phyloP scores from a whole-genome alignment of 1,284 basidiomycete species.

The Cystobasidium pallidum region DNA sequence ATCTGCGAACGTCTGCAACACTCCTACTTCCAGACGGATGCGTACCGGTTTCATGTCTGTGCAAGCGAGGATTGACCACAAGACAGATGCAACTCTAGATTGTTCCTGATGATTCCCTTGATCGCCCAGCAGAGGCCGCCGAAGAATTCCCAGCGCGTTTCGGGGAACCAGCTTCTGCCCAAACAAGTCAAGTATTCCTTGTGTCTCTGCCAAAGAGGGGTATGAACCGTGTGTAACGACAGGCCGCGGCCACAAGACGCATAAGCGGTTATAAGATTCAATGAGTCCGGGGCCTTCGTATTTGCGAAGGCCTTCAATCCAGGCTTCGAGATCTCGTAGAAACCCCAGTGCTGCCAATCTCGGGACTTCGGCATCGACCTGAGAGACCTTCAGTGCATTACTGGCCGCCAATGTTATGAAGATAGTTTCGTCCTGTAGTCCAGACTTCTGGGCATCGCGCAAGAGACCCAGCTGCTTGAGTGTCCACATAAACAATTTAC shows the following conservation, averaged over 20 bases:
- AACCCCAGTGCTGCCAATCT: constrained; percentile 64
- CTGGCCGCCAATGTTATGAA: background rate
- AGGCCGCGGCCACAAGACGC: background rate
- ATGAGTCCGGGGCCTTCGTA: background rate
- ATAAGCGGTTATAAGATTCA: background rate
- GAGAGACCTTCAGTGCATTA: background rate
- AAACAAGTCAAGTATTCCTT: background rate
- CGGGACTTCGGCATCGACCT: constrained; percentile 55
- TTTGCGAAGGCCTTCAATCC: constrained; percentile 51
- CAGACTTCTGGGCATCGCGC: background rate
- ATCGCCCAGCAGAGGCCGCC: background rate
- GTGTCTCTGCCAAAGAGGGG: background rate
- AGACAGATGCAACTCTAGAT: background rate
- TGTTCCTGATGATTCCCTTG: background rate
- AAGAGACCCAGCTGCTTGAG: constrained; percentile 14
- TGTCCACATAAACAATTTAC: constrained; percentile 24
- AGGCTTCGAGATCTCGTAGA: constrained; percentile 69
- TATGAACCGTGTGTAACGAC: background rate
- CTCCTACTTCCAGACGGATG: background rate
- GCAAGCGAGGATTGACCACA: background rate
- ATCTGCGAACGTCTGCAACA: background rate
- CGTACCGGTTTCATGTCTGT: background rate
- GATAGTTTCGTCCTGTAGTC: background rate
- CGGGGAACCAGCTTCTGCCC: background rate
- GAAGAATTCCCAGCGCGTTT: background rate